Conservation (phyloP, 2,329 filamentous ascomycete genomes). For the Exserohilum turcica region DNA sequence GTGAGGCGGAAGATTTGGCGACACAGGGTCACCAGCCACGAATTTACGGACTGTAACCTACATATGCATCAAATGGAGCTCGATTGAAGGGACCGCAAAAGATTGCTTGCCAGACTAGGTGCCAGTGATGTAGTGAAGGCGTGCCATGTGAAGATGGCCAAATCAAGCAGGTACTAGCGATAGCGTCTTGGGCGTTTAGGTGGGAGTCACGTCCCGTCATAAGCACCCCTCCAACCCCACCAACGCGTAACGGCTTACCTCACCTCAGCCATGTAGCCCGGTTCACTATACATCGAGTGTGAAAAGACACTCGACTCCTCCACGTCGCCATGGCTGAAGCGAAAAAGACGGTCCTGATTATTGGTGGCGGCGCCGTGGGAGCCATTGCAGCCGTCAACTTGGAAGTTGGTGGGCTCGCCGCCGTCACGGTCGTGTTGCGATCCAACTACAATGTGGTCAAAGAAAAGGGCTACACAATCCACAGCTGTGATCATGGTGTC, state of each 20-base stretch:
- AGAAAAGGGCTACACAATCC: slow-evolving; percentile 58
- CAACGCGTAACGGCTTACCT: slow-evolving; percentile 22
- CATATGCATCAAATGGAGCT: slow-evolving; percentile 50
- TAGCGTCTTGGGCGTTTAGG: background rate
- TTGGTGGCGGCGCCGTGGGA: slow-evolving; percentile 63
- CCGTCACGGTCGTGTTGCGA: slow-evolving; percentile 60
- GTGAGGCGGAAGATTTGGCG: slow-evolving; percentile 37
- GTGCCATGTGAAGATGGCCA: background rate
- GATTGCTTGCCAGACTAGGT: background rate
- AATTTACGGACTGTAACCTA: slow-evolving; percentile 47
- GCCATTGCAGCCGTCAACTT: slow-evolving; percentile 62
- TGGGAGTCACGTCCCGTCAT: slow-evolving; percentile 13
- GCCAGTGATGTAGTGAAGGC: slow-evolving; percentile 1
- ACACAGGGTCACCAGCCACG: slow-evolving; percentile 43
- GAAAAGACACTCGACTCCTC: background rate
- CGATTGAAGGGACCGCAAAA: slow-evolving; percentile 41
- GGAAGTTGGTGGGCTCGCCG: slow-evolving; percentile 57
- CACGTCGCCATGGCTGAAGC: slow-evolving; percentile 29
- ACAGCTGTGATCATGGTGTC: slow-evolving; percentile 61
- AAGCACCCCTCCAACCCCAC: slow-evolving; percentile 35
- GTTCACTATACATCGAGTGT: slow-evolving; percentile 8
- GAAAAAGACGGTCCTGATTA: slow-evolving; percentile 54
- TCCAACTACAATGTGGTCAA: slow-evolving; percentile 60
- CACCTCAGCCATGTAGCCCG: slow-evolving; percentile 5
- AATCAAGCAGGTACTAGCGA: slow-evolving; percentile 6